These are phyloP conservation scores for Torrubiellomyces zombiae DNA, from an alignment of 2,329 filamentous ascomycete genomes.

Conservation along the genomic window DNA sequence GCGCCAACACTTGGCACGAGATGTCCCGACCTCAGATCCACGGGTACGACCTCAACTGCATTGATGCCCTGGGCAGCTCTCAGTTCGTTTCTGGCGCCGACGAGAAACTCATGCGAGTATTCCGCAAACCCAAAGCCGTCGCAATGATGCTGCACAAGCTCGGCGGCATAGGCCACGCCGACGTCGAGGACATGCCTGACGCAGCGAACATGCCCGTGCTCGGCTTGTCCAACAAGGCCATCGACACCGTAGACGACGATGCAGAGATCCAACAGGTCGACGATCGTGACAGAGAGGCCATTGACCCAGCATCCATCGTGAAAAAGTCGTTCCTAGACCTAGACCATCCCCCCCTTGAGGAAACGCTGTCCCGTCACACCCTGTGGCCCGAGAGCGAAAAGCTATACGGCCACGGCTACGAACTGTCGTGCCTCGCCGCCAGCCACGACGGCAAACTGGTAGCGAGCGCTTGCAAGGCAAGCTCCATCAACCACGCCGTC, in stretches of 20 bases:
- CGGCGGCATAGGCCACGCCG: constrained; percentile 35
- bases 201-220: constrained; percentile 90
- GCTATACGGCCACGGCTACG: constrained; percentile 93
- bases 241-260: constrained; percentile 40
- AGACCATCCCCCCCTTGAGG: constrained; percentile 68
- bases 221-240: constrained; percentile 88
- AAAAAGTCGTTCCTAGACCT: constrained; percentile 47
- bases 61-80: constrained; percentile 54
- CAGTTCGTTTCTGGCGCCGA: constrained; percentile 91
- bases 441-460: constrained; percentile 60
- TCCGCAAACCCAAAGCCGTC: constrained; percentile 73
- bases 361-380: constrained; percentile 74
- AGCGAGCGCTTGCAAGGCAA: constrained; percentile 86
- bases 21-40: constrained; percentile 93
- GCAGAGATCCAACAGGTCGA: constrained; percentile 26
- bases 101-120: constrained; percentile 94
- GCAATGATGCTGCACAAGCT: constrained; percentile 56
- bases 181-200: constrained; percentile 47
- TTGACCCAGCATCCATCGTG: constrained; percentile 37
- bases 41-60: constrained; percentile 93
- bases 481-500: constrained; percentile 83
- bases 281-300: constrained; percentile 32
- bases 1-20: constrained; percentile 65
- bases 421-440: constrained; percentile 75
- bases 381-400: constrained; percentile 96